Evolutionary conservation across 345 rosid species (phyloP).

Genomic region (Boechera stricta): DNA sequence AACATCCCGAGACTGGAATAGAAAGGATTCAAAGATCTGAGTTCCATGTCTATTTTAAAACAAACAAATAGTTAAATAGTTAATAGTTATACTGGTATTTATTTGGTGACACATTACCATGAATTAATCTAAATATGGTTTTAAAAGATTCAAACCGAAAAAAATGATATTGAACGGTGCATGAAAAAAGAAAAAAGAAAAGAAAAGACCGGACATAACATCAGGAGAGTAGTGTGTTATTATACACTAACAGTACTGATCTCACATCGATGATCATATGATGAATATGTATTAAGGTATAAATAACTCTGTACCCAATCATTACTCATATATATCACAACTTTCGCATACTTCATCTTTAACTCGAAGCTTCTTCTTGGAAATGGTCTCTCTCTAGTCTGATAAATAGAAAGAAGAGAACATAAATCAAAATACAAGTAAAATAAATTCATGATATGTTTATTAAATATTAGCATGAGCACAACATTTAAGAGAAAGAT

Average conservation of each 20-base stretch:
- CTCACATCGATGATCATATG: slow-evolving; percentile 26
- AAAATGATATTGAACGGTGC: slow-evolving; percentile 3
- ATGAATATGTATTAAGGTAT: slow-evolving; percentile 22
- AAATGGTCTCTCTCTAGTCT: slow-evolving; percentile 22
- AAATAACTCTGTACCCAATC: slow-evolving; percentile 31
- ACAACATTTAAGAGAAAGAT: too few relatives aligned
- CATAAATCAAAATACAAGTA: neutral
- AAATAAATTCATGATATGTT: neutral
- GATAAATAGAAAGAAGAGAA: slow-evolving; percentile 5
- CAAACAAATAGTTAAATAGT: neutral
- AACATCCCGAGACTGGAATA: slow-evolving; percentile 1
- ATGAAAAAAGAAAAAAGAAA: slow-evolving; percentile 10
- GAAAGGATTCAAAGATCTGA: neutral
- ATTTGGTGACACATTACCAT: neutral
- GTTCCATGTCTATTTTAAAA: neutral
- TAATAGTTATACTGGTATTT: neutral
- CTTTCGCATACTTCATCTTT: slow-evolving; percentile 26
- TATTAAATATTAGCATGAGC: neutral
- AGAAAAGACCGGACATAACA: slow-evolving; percentile 15
- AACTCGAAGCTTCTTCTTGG: slow-evolving; percentile 13
- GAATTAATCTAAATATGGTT: neutral
- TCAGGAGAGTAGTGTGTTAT: slow-evolving; percentile 11
- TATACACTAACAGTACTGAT: slow-evolving; percentile 11
- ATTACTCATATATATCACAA: slow-evolving; percentile 13
- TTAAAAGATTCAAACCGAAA: slow-evolving; percentile 16